phyloP scores from a whole-genome alignment of 1,284 basidiomycete genomes.

The Boletus sp. region DNA sequence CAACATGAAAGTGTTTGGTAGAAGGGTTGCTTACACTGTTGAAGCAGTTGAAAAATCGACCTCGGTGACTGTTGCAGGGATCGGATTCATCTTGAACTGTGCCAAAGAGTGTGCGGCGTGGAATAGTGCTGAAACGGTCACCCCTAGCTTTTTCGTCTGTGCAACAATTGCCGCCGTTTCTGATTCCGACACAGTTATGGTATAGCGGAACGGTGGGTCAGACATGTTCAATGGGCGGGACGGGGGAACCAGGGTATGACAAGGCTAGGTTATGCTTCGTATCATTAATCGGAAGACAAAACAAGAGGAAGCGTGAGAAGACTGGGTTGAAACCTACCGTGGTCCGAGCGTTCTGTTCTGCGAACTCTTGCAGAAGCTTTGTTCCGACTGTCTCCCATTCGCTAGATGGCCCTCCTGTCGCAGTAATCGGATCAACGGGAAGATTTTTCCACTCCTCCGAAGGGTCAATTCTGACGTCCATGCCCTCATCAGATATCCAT shows the following conservation, averaged over 20 bases:
- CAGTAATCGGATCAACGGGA: conserved; percentile 22
- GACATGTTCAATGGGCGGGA: conserved; percentile 10
- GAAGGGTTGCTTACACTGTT: conserved; percentile 11
- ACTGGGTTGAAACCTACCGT: conserved; percentile 4
- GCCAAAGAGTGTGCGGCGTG: conserved; percentile 23
- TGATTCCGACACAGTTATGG: conserved; percentile 1
- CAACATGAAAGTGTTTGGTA: too few species aligned
- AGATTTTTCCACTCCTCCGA: conserved; percentile 25
- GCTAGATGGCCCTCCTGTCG: conserved; percentile 14
- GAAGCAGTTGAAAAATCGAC: conserved; percentile 17
- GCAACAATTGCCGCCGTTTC: conserved; percentile 16
- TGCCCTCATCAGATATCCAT: conserved; percentile 23
- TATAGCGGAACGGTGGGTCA: conserved; percentile 10
- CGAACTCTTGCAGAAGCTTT: conserved; percentile 9
- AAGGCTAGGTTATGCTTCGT: conserved; percentile 5
- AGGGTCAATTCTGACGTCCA: conserved; percentile 12
- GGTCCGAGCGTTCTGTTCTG: conserved; percentile 7
- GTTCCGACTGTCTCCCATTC: conserved; percentile 17
- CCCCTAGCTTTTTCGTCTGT: conserved; percentile 13
- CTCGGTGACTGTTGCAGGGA: conserved; percentile 10
- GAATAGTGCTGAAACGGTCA: conserved; percentile 20
- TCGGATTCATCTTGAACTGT: conserved; percentile 23
- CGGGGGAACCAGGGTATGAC: conserved; percentile 14
- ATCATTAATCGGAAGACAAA: background rate
- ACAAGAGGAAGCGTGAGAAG: background rate